These are phyloP conservation scores for Saitozyma sp. DNA, from an alignment of 768 basidiomycete genomes.

Conservation along the genomic window DNA sequence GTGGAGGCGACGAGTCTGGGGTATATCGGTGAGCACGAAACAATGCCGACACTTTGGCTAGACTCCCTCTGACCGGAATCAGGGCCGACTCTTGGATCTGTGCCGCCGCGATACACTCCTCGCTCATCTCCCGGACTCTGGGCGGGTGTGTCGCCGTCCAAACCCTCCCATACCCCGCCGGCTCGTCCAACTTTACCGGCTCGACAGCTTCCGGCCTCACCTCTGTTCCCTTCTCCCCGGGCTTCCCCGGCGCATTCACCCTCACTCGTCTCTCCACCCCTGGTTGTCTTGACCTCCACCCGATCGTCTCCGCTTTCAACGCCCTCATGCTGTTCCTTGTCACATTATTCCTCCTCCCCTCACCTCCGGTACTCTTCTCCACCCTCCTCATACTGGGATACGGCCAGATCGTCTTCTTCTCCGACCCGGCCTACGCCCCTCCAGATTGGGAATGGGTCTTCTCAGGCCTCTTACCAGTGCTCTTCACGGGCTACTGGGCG, in stretches of 20 bases:
- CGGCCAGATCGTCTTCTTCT: conserved; percentile 34
- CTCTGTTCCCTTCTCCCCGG: conserved; percentile 24
- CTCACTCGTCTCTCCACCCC: conserved; percentile 11
- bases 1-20: conserved; percentile 22
- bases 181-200: conserved; percentile 15
- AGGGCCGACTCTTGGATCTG: conserved; percentile 48
- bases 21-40: conserved; percentile 34
- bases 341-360: conserved; percentile 27
- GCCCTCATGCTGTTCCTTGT: conserved; percentile 29
- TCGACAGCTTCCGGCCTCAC: conserved; percentile 16
- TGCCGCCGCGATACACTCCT: conserved; percentile 38
- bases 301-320: conserved; percentile 33
- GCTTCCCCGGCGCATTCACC: conserved; percentile 32
- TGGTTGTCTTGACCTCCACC: conserved; percentile 34
- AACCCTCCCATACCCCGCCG: conserved; percentile 16
- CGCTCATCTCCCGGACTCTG: conserved; percentile 17
- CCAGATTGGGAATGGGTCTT: conserved; percentile 36
- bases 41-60: neutral
- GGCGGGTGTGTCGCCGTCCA: conserved; percentile 36
- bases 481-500: conserved; percentile 36
- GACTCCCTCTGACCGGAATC: neutral
- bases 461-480: conserved; percentile 21
- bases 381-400: conserved; percentile 33
- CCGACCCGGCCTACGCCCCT: conserved; percentile 23
- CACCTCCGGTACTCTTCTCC: conserved; percentile 17